A percentile compares a stretch with the other conserved stretches of the same genome.
phyloP scores from a whole-genome alignment of 164 flowering plant species.

The Buxus sempervirens region DNA sequence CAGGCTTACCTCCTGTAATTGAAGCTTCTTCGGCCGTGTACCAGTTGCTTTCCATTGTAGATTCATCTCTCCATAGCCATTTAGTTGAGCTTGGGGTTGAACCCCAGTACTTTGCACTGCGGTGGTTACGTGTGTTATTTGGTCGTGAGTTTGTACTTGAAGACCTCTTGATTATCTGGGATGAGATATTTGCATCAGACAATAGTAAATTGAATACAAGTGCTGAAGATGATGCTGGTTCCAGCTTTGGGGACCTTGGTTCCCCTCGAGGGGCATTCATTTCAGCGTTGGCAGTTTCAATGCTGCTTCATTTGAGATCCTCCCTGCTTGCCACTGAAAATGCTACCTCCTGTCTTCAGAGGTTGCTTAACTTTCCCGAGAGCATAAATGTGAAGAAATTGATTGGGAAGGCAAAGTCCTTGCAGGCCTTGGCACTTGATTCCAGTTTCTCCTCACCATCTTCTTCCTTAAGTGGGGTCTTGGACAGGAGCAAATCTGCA shows the following conservation, averaged over 20 bases:
- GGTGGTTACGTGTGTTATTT: constrained; percentile 90
- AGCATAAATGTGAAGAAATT: constrained; percentile 54
- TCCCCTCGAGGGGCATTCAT: constrained; percentile 81
- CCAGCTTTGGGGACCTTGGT: constrained; percentile 34
- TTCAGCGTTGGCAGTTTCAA: constrained; percentile 79
- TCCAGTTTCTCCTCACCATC: constrained; percentile 24
- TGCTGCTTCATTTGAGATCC: constrained; percentile 79
- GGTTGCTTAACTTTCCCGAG: constrained; percentile 72
- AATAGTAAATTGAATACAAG: constrained; percentile 31
- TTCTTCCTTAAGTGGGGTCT: constrained; percentile 19
- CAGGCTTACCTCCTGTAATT: constrained; percentile 71
- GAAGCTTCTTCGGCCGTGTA: constrained; percentile 91
- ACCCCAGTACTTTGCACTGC: constrained; percentile 94
- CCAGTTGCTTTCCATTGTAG: constrained; percentile 76
- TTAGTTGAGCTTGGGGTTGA: constrained; percentile 92
- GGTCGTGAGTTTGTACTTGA: constrained; percentile 87
- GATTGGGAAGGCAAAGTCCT: constrained; percentile 71
- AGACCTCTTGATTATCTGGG: constrained; percentile 80
- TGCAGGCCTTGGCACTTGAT: constrained; percentile 61
- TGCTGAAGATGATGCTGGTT: constrained; percentile 27
- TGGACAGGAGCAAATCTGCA: constrained; percentile 34
- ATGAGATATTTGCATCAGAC: constrained; percentile 75
- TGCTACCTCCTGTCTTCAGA: constrained; percentile 85
- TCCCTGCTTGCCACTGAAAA: constrained; percentile 87
- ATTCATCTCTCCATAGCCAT: constrained; percentile 78